phyloP scores from a whole-genome alignment of 441 rosid species.

The Aquilaria agallochum region DNA sequence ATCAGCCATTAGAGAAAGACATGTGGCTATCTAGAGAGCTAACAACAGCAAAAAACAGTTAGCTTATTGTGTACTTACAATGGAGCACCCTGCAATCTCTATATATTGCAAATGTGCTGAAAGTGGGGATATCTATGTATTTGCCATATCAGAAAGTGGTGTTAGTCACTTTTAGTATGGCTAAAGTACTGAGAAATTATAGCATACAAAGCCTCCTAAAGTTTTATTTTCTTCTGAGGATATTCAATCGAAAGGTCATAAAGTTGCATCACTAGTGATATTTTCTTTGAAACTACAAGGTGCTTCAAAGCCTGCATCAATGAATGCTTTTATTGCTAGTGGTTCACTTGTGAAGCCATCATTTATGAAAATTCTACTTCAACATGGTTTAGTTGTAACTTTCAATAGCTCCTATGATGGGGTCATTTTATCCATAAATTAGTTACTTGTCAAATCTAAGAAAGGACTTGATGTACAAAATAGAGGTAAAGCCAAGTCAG shows the following conservation, averaged over 20 bases:
- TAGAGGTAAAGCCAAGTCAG: conserved; percentile 39
- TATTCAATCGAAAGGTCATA: conserved; percentile 32
- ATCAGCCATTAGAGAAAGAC: conserved; percentile 79
- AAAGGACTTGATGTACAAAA: conserved; percentile 41
- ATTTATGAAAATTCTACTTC: conserved; percentile 72
- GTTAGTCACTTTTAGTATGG: conserved; percentile 88
- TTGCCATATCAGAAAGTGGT: conserved; percentile 88
- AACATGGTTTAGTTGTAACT: conserved; percentile 54
- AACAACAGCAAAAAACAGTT: conserved; percentile 75
- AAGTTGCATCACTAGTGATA: conserved; percentile 45
- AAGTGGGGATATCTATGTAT: conserved; percentile 40
- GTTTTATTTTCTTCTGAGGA: conserved; percentile 49
- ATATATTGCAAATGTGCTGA: conserved; percentile 58
- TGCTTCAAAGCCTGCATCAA: conserved; percentile 45
- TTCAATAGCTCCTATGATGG: conserved; percentile 69
- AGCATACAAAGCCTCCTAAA: conserved; percentile 61
- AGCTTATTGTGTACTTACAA: conserved; percentile 85
- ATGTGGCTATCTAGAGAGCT: conserved; percentile 73
- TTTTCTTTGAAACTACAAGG: conserved; percentile 87
- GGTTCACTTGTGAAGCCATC: conserved; percentile 78
- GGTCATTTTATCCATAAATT: conserved; percentile 60
- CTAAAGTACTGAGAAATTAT: conserved; percentile 53
- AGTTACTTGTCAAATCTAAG: conserved; percentile 41
- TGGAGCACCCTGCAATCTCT: conserved; percentile 92
- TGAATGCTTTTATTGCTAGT: conserved; percentile 59